A percentile compares a stretch with the other conserved stretches of the same genome.
phyloP scores from a whole-genome alignment of 768 basidiomycete genomes.

The Boletus speciosus region DNA sequence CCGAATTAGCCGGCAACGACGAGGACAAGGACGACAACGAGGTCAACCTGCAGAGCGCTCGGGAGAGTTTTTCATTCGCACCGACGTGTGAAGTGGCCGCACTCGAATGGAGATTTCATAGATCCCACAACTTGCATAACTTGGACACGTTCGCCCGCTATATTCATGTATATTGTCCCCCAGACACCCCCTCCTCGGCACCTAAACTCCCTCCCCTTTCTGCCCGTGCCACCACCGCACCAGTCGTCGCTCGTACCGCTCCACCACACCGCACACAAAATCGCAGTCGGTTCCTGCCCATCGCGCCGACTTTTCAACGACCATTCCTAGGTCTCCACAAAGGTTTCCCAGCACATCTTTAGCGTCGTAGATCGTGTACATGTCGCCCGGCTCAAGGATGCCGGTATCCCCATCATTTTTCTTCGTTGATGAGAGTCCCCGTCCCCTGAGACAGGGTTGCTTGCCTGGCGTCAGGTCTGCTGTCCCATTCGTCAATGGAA shows the following conservation, averaged over 20 bases:
- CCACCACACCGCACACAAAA: conserved; percentile 54
- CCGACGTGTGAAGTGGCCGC: conserved; percentile 9
- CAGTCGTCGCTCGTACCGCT: conserved; percentile 64
- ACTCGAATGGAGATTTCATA: not conserved
- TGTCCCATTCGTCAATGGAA: conserved; percentile 33
- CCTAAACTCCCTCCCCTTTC: conserved; percentile 13
- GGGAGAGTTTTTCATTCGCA: conserved; percentile 1
- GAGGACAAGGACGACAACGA: conserved; percentile 8
- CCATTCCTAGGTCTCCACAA: conserved; percentile 45
- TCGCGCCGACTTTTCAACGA: conserved; percentile 49
- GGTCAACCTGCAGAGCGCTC: not conserved
- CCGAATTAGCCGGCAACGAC: conserved; percentile 17
- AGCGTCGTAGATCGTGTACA: conserved; percentile 61
- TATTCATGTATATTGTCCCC: not conserved
- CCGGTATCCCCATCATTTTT: conserved; percentile 4
- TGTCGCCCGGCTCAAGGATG: conserved; percentile 51
- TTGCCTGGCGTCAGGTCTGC: not conserved
- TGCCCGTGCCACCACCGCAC: conserved; percentile 42
- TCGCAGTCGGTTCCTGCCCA: conserved; percentile 55
- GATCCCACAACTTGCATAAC: not conserved
- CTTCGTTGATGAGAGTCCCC: conserved; percentile 10
- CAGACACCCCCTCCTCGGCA: not conserved
- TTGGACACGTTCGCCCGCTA: not conserved
- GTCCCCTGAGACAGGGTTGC: not conserved
- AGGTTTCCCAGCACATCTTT: conserved; percentile 63